Conservation (phyloP, 129 eudicot genomes). For the Cynara cardunculus region DNA sequence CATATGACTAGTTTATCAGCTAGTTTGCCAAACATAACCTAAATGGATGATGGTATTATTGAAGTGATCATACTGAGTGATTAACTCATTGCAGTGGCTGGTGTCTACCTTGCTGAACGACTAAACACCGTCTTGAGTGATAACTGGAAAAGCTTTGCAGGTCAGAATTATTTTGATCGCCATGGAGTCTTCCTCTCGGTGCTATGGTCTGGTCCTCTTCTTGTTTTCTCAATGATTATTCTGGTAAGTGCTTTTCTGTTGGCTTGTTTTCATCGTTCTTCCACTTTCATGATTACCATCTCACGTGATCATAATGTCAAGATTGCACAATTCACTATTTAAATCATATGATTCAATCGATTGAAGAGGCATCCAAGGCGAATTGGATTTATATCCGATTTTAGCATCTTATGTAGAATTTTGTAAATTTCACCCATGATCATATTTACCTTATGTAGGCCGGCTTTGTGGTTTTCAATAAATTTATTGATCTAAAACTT, state of each 20-base stretch:
- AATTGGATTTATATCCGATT: background rate
- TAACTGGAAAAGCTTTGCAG: conserved; percentile 90
- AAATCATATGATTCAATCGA: background rate
- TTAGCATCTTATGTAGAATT: background rate
- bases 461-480: background rate
- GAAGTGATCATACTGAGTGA: background rate
- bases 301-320: background rate
- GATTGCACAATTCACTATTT: background rate
- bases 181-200: conserved; percentile 84
- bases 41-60: background rate
- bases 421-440: background rate
- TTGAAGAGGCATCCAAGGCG: background rate
- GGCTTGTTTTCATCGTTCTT: background rate
- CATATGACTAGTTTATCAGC: background rate
- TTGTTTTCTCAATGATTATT: conserved; percentile 65
- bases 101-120: conserved; percentile 91
- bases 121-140: conserved; percentile 55
- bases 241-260: conserved; percentile 48
- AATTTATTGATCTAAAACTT: background rate
- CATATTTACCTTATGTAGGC: background rate
- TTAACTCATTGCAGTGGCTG: conserved; percentile 61
- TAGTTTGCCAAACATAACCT: background rate
- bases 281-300: conserved; percentile 3
- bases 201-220: conserved; percentile 97
- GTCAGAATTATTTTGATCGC: conserved; percentile 83